A percentile compares a stretch with the other conserved stretches of the same genome.
Evolutionary conservation across 169 alveolate species (phyloP).

Genomic region (Cryptosporidium parvum): DNA sequence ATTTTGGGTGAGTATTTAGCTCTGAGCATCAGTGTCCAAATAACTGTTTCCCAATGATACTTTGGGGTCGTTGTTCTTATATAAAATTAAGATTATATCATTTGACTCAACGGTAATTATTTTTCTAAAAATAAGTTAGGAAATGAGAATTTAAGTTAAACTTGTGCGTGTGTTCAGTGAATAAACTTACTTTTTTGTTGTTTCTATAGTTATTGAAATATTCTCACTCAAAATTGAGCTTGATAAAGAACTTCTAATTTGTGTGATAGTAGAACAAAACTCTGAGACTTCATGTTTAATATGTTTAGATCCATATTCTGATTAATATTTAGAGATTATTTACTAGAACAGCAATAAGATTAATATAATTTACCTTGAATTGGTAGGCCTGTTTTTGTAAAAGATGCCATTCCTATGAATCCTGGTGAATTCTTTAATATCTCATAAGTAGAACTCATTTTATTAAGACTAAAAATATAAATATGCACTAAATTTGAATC

Average conservation of each 20-base stretch:
- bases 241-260: conserved; percentile 60
- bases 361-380: conserved; percentile 28
- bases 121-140: not conserved
- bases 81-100: conserved; percentile 44
- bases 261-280: conserved; percentile 29
- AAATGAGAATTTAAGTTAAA: not conserved
- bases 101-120: conserved; percentile 35
- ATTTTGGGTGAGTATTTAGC: not conserved
- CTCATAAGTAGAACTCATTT: not conserved
- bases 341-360: not conserved
- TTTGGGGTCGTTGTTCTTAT: not conserved
- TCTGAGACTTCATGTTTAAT: conserved; percentile 41
- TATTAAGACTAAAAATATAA: not conserved
- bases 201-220: conserved; percentile 49
- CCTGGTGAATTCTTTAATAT: conserved; percentile 26
- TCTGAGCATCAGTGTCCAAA: not conserved
- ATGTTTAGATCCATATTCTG: conserved; percentile 40
- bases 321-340: not conserved
- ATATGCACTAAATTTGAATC: not conserved
- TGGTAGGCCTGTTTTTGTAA: conserved; percentile 60
- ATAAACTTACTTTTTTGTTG: conserved; percentile 51
- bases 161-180: not conserved
- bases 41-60: not conserved
- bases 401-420: conserved; percentile 61
- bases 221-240: conserved; percentile 37